Base-by-base conservation (phyloP, 305 asterid species). In the Fraxinus baroniana region DNA sequence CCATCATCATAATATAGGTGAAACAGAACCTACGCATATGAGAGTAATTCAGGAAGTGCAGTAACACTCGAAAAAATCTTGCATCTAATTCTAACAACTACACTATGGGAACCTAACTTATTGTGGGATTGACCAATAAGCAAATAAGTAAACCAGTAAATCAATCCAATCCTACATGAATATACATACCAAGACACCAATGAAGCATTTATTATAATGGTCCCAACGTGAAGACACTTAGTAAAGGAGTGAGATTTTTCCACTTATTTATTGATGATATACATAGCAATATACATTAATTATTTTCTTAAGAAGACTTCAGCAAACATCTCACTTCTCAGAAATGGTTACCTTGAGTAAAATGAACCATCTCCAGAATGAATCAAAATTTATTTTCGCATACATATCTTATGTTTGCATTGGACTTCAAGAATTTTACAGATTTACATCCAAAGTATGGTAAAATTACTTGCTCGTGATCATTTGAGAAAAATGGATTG, bases 401-500 rank as follows among this genome's bases (percentile, higher is more conserved):
- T 52, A 68, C 32, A 70, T 28, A n/a, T 81, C 4, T 36, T 55
- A 35, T 66, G 80, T 35, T 32, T 70, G 22, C n/a, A 46, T 8
- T 62, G 18, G 35, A 75, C n/a, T 18, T 75, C 78, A 2, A 62
- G 68, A 60, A 62, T 44, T 81, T 35, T 81, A 17, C 77, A 79
- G 55, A 71, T 82, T 57, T 60, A 73, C 26, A 66, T 32, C 26
- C 46, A 13, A 74, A 60, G 24, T 24, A 66, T 22, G 22, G 52
- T 20, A 78, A 55, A 36, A 84, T 32, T 79, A 35, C 10, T 57
- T 20, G 20, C 64, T 60, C 33, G 52, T 49, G 46, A 81, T 37
- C 74, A 52, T 39, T 57, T 55, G 36, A 78, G 78, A 74, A 55
- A 36, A 78, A 39, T 73, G 78, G 78, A 60, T 30, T 70, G 60